These are phyloP conservation scores for Ceratobasidium sp. DNA, from an alignment of 1,284 basidiomycete genomes.

Conservation along the genomic window DNA sequence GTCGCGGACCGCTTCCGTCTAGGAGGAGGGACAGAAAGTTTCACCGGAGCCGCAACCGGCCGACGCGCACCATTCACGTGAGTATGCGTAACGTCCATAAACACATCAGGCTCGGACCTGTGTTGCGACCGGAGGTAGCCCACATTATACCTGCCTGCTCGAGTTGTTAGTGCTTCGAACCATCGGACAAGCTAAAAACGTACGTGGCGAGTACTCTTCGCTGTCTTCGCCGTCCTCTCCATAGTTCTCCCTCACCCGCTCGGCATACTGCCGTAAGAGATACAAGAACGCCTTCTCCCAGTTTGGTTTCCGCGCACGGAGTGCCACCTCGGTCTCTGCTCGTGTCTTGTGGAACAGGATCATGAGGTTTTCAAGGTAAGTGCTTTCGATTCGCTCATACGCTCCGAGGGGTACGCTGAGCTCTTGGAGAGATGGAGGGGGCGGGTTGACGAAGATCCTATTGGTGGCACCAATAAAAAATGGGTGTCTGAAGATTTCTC, in stretches of 20 bases:
- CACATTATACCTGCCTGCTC: too few relatives aligned
- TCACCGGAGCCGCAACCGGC: background rate
- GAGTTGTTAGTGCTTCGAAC: background rate
- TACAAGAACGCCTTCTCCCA: conserved; percentile 95
- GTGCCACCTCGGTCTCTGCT: conserved; percentile 25
- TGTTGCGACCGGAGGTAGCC: conserved; percentile 2
- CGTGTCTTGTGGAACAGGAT: conserved; percentile 44
- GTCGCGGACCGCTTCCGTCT: conserved; percentile 2
- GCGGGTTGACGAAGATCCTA: conserved; percentile 10
- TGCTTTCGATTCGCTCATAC: conserved; percentile 69
- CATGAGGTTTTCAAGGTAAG: conserved; percentile 61
- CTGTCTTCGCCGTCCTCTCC: conserved; percentile 53
- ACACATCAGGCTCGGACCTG: background rate
- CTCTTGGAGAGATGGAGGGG: conserved; percentile 29
- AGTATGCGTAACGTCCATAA: conserved; percentile 13
- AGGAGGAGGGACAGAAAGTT: background rate
- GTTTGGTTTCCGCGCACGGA: conserved; percentile 54
- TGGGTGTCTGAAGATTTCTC: conserved; percentile 76
- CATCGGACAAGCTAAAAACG: background rate
- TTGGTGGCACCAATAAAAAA: conserved; percentile 56
- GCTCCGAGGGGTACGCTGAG: conserved; percentile 27
- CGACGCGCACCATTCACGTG: conserved; percentile 5
- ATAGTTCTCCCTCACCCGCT: conserved; percentile 71
- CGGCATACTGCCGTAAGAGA: conserved; percentile 80
- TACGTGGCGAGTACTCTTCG: conserved; percentile 32